phyloP scores from a whole-genome alignment of 345 rosid species.

The Garcia nutans region DNA sequence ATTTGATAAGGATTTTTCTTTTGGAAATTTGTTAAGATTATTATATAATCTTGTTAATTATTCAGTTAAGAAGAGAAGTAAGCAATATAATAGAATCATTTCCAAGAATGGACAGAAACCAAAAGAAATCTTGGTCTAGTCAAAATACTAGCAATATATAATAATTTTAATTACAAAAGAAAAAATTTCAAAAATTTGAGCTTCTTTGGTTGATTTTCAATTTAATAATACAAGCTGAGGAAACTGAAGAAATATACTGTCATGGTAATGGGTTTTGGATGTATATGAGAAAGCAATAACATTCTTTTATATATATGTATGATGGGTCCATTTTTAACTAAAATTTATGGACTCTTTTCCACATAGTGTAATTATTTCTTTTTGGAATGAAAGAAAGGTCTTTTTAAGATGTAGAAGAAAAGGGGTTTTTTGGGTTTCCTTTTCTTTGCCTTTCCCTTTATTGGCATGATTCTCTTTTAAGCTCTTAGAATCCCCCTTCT shows the following conservation, averaged over 20 bases:
- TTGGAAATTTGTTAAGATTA: not conserved
- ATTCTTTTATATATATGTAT: no score
- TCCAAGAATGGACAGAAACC: no score
- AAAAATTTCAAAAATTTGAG: not conserved
- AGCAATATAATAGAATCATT: not conserved
- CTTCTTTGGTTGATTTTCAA: not conserved
- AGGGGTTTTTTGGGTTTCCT: constrained; percentile 32
- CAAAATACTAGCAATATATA: not conserved
- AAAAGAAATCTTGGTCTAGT: constrained; percentile 35
- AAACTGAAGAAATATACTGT: constrained; percentile 20
- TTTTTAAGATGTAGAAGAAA: constrained; percentile 27
- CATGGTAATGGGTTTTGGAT: constrained; percentile 10
- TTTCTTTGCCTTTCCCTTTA: constrained; percentile 34
- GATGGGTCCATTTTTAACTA: constrained; percentile 40
- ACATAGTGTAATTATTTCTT: constrained; percentile 17
- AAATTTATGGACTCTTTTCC: constrained; percentile 37
- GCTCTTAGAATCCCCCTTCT: constrained; percentile 21
- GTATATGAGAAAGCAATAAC: not conserved
- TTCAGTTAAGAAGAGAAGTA: constrained; percentile 3
- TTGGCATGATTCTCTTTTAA: constrained; percentile 40
- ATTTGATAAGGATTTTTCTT: no score
- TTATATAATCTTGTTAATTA: not conserved
- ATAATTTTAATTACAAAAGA: not conserved
- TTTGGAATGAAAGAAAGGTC: constrained; percentile 9
- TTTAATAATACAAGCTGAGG: not conserved